phyloP scores from a whole-genome alignment of 805 yeast genomes.

The Candida morakotiae region DNA sequence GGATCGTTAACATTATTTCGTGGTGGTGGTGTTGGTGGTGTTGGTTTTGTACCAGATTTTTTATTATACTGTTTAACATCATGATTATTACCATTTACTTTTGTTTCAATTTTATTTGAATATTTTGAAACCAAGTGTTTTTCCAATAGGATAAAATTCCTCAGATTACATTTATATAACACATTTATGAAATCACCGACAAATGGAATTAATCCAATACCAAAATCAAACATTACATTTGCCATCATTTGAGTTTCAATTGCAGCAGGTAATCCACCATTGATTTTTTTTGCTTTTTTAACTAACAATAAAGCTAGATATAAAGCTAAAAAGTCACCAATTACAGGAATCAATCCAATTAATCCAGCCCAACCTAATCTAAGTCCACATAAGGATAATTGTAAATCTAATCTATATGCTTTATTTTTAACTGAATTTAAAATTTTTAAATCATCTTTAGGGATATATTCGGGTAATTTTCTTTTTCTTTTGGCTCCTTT shows the following conservation, averaged over 20 bases:
- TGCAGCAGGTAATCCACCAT: slow-evolving; percentile 33
- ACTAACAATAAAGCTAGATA: slow-evolving; percentile 28
- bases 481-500: slow-evolving; percentile 39
- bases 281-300: slow-evolving; percentile 27
- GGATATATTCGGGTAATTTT: slow-evolving; percentile 32
- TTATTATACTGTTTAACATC: background rate
- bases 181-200: slow-evolving; percentile 71
- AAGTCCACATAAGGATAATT: slow-evolving; percentile 35
- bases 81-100: background rate
- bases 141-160: slow-evolving; percentile 58
- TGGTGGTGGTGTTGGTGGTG: slow-evolving; percentile 1
- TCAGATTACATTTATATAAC: slow-evolving; percentile 71
- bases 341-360: slow-evolving; percentile 39
- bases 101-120: background rate
- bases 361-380: slow-evolving; percentile 42
- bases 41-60: background rate
- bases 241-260: slow-evolving; percentile 32
- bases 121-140: slow-evolving; percentile 33
- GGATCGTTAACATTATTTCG: too few species aligned
- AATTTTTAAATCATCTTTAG: slow-evolving; percentile 27
- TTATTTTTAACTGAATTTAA: slow-evolving; percentile 31
- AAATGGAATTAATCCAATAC: slow-evolving; percentile 55
- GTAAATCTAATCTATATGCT: slow-evolving; percentile 38
- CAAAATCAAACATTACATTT: slow-evolving; percentile 38
- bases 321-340: slow-evolving; percentile 31